phyloP scores from a whole-genome alignment of 2,329 filamentous ascomycete genomes.

The Helotiales sp. region DNA sequence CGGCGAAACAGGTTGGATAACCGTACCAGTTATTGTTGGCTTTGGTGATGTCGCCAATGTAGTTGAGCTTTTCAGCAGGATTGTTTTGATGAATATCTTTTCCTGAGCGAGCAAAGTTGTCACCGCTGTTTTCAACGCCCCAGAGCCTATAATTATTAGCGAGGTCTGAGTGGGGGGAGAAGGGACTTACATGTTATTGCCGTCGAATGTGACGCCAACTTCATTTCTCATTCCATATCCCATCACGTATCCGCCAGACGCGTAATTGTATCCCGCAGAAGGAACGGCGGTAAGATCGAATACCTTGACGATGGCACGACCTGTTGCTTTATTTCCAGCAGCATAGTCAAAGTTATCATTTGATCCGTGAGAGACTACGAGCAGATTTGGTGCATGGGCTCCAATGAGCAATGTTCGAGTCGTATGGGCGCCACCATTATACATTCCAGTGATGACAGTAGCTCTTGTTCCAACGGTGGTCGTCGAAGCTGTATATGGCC shows the following conservation, averaged over 20 bases:
- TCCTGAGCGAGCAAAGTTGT: slow-evolving; percentile 10
- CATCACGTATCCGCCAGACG: slow-evolving; percentile 15
- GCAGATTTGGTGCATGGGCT: slow-evolving; percentile 15
- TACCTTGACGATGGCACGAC: slow-evolving; percentile 23
- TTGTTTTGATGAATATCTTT: slow-evolving; percentile 15
- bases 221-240: slow-evolving; percentile 26
- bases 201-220: slow-evolving; percentile 21
- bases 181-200: slow-evolving; percentile 18
- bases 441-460: slow-evolving; percentile 15
- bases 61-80: slow-evolving; percentile 19
- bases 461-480: slow-evolving; percentile 7
- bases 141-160: slow-evolving; percentile 10
- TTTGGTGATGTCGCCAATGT: slow-evolving; percentile 6
- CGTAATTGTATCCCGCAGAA: slow-evolving; percentile 18
- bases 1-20: slow-evolving; percentile 16
- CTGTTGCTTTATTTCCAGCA: slow-evolving; percentile 10
- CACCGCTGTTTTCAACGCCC: slow-evolving; percentile 15
- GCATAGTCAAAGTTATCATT: slow-evolving; percentile 20
- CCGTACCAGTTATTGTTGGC: slow-evolving; percentile 16
- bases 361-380: slow-evolving; percentile 23
- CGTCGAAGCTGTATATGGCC: slow-evolving; percentile 12
- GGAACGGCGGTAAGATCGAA: slow-evolving; percentile 20
- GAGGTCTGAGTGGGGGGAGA: background rate
- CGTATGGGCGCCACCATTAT: slow-evolving; percentile 6
- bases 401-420: slow-evolving; percentile 13